Conservation (phyloP, 2,329 filamentous ascomycete genomes). For the Rosellinia necatrix region DNA sequence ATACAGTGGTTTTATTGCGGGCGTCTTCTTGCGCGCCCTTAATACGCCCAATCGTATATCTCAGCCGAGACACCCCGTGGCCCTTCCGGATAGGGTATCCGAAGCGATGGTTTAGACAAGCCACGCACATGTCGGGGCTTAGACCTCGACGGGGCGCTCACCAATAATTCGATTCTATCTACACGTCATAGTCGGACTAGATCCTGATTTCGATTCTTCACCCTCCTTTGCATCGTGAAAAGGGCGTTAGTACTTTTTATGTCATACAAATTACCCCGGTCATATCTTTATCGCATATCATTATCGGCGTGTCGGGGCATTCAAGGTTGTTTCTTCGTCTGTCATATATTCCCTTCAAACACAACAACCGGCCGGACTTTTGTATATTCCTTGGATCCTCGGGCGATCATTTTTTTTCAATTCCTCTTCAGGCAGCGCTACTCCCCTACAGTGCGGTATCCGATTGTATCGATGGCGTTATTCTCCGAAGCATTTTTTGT, state of each 20-base stretch:
- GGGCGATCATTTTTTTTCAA: background rate
- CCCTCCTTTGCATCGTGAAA: conserved; percentile 35
- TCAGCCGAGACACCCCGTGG: background rate
- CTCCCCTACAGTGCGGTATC: background rate
- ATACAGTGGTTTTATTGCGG: background rate
- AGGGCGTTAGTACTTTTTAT: conserved; percentile 25
- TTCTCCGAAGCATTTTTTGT: background rate
- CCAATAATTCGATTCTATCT: background rate
- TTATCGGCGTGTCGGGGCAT: conserved; percentile 20
- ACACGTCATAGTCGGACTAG: background rate
- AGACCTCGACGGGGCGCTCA: background rate
- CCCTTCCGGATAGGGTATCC: background rate
- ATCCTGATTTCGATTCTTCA: conserved; percentile 21
- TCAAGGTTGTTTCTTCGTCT: background rate
- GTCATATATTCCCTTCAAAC: background rate
- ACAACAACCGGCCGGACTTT: conserved; percentile 1
- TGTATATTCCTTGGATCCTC: conserved; percentile 21
- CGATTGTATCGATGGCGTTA: background rate
- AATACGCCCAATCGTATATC: conserved; percentile 5
- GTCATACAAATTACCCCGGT: conserved; percentile 10
- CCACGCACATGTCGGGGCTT: background rate
- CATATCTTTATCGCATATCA: conserved; percentile 18
- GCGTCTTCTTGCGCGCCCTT: conserved; percentile 7
- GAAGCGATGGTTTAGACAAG: background rate
- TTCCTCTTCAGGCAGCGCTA: background rate